A percentile compares a stretch with the other conserved stretches of the same genome.
These are phyloP conservation scores for Ophiorrhiza pumila DNA, from an alignment of 257 asterid genomes.

Conservation along the genomic window DNA sequence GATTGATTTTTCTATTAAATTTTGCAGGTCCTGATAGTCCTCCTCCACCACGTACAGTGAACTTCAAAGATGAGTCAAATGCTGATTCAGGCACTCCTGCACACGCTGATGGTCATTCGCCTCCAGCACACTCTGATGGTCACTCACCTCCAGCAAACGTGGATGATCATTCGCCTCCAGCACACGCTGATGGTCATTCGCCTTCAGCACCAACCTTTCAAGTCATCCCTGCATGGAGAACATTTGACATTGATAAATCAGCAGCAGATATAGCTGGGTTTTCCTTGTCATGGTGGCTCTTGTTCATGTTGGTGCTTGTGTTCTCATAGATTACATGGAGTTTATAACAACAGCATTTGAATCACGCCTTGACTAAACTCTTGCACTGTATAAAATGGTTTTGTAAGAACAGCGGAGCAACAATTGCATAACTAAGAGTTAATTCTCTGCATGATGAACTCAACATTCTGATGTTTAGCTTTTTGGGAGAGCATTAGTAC, in stretches of 20 bases:
- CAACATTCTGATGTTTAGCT: neutral
- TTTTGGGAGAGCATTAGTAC: neutral
- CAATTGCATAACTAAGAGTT: neutral
- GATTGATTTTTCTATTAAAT: neutral
- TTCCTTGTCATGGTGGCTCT: constrained; percentile 5
- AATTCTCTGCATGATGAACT: neutral
- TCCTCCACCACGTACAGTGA: constrained; percentile 32
- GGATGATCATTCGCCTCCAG: neutral
- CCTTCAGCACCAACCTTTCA: constrained; percentile 3
- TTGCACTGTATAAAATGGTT: neutral
- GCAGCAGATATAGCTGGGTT: constrained; percentile 11
- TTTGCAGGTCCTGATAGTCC: constrained; percentile 37
- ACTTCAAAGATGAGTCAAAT: constrained; percentile 7
- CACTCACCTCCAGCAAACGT: neutral
- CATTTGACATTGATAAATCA: neutral
- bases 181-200: neutral
- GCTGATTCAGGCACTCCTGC: constrained; percentile 5
- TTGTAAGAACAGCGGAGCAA: neutral
- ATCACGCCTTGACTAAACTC: neutral
- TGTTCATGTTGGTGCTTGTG: neutral
- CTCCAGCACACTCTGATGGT: neutral
- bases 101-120: neutral
- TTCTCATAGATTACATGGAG: neutral
- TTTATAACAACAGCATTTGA: neutral
- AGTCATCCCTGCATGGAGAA: neutral